A percentile compares a stretch with the other conserved stretches of the same genome.
phyloP scores from a whole-genome alignment of 768 basidiomycete genomes.

The Tricholoma bakamatsutake region DNA sequence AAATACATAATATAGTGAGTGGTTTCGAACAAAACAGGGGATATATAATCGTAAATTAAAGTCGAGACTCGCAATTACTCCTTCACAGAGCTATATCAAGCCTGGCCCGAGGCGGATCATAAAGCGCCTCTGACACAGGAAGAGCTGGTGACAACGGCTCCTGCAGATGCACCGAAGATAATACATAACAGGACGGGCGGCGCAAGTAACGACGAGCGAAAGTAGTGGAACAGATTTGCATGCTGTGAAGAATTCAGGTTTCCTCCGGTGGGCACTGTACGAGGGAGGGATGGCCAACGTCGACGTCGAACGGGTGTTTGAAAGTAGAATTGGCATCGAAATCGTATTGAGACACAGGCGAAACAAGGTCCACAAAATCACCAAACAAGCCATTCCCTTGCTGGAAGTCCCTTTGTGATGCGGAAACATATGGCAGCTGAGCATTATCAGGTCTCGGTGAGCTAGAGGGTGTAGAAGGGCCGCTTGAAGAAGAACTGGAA shows the following conservation, averaged over 20 bases:
- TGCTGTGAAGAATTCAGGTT: background rate
- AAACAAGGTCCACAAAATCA: background rate
- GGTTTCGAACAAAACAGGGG: background rate
- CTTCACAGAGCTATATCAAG: background rate
- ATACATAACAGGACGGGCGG: too few species aligned
- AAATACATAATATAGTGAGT: background rate
- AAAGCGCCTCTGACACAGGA: background rate
- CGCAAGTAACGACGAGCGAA: too few species aligned
- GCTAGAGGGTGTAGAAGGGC: constrained; percentile 1
- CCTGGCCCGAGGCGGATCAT: background rate
- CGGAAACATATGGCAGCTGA: background rate
- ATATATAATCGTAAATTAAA: background rate
- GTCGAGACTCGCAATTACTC: background rate
- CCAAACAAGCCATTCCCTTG: background rate
- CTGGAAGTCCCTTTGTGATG: background rate
- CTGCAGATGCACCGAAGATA: too few species aligned
- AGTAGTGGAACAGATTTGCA: background rate
- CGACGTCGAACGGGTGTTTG: background rate
- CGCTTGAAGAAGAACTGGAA: constrained; percentile 6
- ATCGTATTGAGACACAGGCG: background rate
- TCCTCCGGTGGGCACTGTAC: background rate
- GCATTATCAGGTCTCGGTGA: background rate
- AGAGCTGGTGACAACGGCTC: too few species aligned
- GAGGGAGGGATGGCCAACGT: background rate
- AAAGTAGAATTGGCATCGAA: background rate